These are phyloP conservation scores for Linnemannia schmuckeri DNA, from an alignment of 192 early-diverging fungal species.

Conservation along the genomic window DNA sequence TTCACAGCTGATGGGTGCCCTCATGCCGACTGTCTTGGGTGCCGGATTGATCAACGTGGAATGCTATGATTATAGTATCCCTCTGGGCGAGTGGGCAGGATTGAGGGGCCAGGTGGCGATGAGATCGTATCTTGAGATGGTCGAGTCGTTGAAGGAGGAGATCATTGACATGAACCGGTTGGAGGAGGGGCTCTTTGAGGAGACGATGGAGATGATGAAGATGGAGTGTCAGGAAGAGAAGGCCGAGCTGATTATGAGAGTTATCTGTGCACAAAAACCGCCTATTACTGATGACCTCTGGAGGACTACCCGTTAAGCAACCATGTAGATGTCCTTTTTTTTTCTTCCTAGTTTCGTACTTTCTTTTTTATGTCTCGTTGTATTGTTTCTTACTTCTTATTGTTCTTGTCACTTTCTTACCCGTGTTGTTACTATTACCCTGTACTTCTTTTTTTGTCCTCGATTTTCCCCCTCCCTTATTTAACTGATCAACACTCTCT, in stretches of 20 bases:
- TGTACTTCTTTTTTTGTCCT: conserved; percentile 11
- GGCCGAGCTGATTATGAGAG: conserved; percentile 46
- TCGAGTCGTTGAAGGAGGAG: conserved; percentile 43
- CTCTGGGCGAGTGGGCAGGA: conserved; percentile 51
- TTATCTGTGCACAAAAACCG: conserved; percentile 54
- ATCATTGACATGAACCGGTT: conserved; percentile 50
- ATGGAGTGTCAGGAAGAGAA: conserved; percentile 38
- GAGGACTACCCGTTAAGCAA: conserved; percentile 10
- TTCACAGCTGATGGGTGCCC: conserved; percentile 43
- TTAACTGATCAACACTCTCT: background rate
- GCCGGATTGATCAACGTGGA: conserved; percentile 56
- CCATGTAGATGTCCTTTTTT: background rate
- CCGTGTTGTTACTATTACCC: background rate
- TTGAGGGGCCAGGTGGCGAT: conserved; percentile 43
- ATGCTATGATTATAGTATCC: conserved; percentile 51
- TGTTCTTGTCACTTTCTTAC: background rate
- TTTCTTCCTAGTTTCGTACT: background rate
- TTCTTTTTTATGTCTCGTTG: conserved; percentile 6
- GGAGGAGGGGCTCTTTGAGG: conserved; percentile 49
- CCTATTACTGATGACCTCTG: conserved; percentile 52
- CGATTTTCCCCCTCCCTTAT: background rate
- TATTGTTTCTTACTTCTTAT: background rate
- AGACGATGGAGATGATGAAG: conserved; percentile 45
- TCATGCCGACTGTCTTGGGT: conserved; percentile 52
- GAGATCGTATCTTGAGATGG: conserved; percentile 49